A percentile compares a stretch with the other conserved stretches of the same genome.
These are phyloP conservation scores for Naganishia albida DNA, from an alignment of 1,284 basidiomycete species.

Conservation along the genomic window DNA sequence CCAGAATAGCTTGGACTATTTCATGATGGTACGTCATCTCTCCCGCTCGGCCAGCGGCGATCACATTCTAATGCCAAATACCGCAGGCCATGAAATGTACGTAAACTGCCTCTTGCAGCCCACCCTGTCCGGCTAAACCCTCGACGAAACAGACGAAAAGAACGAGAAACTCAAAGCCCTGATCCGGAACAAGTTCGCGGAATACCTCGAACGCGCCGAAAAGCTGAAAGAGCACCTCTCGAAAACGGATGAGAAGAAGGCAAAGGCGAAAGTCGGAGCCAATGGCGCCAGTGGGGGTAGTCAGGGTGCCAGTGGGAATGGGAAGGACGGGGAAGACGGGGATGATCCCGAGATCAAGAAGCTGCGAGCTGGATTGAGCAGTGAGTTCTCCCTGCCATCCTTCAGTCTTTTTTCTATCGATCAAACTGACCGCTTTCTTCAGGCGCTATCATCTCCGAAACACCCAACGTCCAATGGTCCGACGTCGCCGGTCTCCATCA, in stretches of 20 bases:
- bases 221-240: constrained; percentile 82
- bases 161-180: constrained; percentile 88
- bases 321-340: constrained; percentile 56
- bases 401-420: background rate
- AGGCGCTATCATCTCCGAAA: constrained; percentile 87
- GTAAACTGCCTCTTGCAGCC: constrained; percentile 39
- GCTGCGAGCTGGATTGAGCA: constrained; percentile 80
- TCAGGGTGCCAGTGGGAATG: constrained; percentile 61
- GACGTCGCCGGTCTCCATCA: constrained; percentile 94
- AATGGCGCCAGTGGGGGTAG: constrained; percentile 65
- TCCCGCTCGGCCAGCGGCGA: no score
- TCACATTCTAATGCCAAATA: background rate
- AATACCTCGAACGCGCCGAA: constrained; percentile 92
- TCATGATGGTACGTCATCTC: constrained; percentile 71
- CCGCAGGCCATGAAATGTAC: constrained; percentile 64
- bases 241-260: constrained; percentile 66
- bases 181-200: constrained; percentile 85
- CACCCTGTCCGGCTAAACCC: background rate
- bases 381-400: constrained; percentile 41
- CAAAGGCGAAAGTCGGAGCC: constrained; percentile 74
- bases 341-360: constrained; percentile 93
- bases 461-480: constrained; percentile 95
- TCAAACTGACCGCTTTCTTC: background rate
- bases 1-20: constrained; percentile 95
- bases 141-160: constrained; percentile 74